These are phyloP conservation scores for Naganishia liquefaciens DNA, from an alignment of 1,284 basidiomycete species.

Conservation along the genomic window DNA sequence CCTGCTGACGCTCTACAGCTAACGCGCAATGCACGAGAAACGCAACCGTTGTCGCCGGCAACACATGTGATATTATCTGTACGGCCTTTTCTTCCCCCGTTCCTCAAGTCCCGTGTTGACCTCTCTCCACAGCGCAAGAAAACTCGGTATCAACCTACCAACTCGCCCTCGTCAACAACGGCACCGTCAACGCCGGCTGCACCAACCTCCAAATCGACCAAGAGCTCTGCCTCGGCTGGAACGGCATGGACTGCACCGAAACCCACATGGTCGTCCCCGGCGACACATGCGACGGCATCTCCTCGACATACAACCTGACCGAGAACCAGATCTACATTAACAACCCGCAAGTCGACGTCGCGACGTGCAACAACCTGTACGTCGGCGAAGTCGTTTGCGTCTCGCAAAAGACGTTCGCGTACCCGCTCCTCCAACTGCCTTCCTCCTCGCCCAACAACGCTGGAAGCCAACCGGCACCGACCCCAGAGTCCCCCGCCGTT, in stretches of 20 bases:
- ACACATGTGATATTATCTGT: conserved; percentile 55
- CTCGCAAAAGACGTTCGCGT: conserved; percentile 46
- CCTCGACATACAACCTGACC: conserved; percentile 47
- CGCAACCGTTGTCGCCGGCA: conserved; percentile 48
- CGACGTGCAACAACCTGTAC: conserved; percentile 53
- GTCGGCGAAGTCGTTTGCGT: conserved; percentile 55
- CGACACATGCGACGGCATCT: conserved; percentile 52
- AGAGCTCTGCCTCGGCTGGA: conserved; percentile 51
- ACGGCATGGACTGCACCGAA: conserved; percentile 51
- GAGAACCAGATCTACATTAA: conserved; percentile 49
- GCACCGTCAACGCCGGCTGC: conserved; percentile 49
- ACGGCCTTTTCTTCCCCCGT: conserved; percentile 34
- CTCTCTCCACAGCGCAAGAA: conserved; percentile 42
- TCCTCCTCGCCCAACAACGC: conserved; percentile 1
- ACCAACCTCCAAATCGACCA: conserved; percentile 51
- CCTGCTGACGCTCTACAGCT: conserved; percentile 14
- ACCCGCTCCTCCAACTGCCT: conserved; percentile 34
- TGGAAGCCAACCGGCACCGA: neutral
- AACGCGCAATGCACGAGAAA: conserved; percentile 50
- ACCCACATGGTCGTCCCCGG: conserved; percentile 51
- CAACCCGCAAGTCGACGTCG: conserved; percentile 52
- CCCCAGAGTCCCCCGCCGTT: neutral
- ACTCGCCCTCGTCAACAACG: conserved; percentile 53
- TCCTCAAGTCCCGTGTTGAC: neutral
- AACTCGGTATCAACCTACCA: conserved; percentile 55